Evolutionary conservation across 1,139 yeast species (phyloP), one percentile per base, ranked within the genome.

Genomic region (Yamadazyma conglobata): DNA sequence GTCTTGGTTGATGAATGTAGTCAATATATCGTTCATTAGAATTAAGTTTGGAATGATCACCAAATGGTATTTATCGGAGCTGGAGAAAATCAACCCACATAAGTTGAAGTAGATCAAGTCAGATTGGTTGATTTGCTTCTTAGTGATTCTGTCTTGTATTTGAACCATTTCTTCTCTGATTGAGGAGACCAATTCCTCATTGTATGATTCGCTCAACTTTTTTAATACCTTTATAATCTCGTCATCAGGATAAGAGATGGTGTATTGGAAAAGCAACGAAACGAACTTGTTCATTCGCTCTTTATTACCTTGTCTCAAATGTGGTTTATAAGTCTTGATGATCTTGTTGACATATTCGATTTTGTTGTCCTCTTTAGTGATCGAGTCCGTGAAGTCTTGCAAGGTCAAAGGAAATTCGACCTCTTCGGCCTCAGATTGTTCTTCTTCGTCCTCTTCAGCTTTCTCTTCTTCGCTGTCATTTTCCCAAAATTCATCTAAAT

Each of bases 61-160:
- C 40, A 87, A 69, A 64, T 93, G 97, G 56, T 86, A 91, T 51
- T 88, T 93, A 64, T 93, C 99, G 0, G 98, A 91, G 1, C 96
- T 86, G 1, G 98, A 88, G 50, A 84, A 93, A 8, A 89, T 53
- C 34, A 71, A 64, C 7, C 96, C 96, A 38, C 88, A 68, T 14
- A 87, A 50, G 0, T 78, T 69, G 48, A 82, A 85, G 38, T 81
- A 73, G 5, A 85, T 60, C 37, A 88, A 57, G 50, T 88, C 94
- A 16, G 73, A 61, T 31, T 59, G 58, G 36, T 45, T 45, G 18
- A 77, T 54, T n/a, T 35, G 32, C 19, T 40, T 35, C 13, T 42
- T 44, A 12, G 55, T 47, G 20, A 79, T 64, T 40, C 77, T 63
- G 16, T 52, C 54, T 49, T 79, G 85, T 10, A 80, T 65, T 10